A percentile compares a stretch with the other conserved stretches of the same genome.
phyloP scores from a whole-genome alignment of 1,139 yeast genomes.

The Yarrowia galli region DNA sequence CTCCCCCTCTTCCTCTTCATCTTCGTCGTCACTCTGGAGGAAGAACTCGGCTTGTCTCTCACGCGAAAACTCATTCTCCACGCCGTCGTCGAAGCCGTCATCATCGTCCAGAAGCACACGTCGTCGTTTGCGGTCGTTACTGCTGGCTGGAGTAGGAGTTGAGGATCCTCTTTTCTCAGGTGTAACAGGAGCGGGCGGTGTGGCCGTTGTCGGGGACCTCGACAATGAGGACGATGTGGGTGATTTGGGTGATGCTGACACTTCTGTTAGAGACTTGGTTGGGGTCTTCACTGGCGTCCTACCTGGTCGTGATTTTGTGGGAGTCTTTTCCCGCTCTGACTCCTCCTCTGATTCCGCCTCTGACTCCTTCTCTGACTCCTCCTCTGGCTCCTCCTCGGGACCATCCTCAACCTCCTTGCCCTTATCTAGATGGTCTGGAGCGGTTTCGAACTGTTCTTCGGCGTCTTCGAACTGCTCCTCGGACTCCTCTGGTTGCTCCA shows the following conservation, averaged over 20 bases:
- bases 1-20: not conserved
- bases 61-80: not conserved
- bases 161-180: not conserved
- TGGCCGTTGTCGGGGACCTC: not conserved
- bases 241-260: not conserved
- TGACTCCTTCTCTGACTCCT: no score
- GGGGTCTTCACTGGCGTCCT: not conserved
- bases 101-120: not conserved
- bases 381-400: no score
- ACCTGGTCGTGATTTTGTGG: not conserved
- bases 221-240: not conserved
- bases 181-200: not conserved
- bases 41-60: constrained; percentile 14
- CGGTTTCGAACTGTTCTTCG: not conserved
- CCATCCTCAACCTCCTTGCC: not conserved
- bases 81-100: constrained; percentile 1
- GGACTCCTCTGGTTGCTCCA: not conserved
- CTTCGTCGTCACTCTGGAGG: not conserved
- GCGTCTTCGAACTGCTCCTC: not conserved
- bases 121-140: not conserved
- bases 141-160: not conserved
- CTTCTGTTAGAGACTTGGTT: not conserved
- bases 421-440: not conserved
- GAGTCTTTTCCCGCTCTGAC: not conserved
- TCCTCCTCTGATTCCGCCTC: not conserved